Base-by-base conservation (phyloP, 2,329 filamentous ascomycete genomes). In the Drechslera avenae region DNA sequence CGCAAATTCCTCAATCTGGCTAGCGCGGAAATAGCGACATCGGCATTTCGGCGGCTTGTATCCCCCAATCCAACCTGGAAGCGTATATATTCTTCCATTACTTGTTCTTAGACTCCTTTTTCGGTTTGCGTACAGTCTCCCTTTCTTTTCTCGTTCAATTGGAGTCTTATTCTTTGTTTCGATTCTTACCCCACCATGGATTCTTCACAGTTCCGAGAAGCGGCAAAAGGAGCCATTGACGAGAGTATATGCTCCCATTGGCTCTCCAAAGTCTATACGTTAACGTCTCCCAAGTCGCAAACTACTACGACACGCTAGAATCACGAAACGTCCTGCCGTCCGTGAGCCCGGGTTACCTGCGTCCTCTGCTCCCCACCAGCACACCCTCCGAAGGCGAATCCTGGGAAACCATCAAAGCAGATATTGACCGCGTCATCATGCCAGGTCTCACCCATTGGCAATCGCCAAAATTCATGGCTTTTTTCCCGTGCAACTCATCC, bases 401-500 rank as follows among this genome's bases (percentile, higher is more conserved):
- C 68, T 96, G 92, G 90, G 76, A 80, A 17, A 79, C 84, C 44
- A 97, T 97, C 67, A 89, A 91, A 64, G 81, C 84, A 50, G 93
- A 97, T 70, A 86, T 97, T 43, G 87, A 92, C 63, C 77, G 82
- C 36, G 90, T 94, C 71, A 96, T 97, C 68, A 85, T 96, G 70
- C 93, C 93, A 0, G 93, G 93, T 5, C 80, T 97, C 46, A 97
- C 93, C 0, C 93, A 97, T 76, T 97, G 93, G 91, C 88, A 96
- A 71, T 90, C 87, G 2, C 93, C 71, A 26, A 91, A 93, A 69
- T 97, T 96, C 81, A 90, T 97, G 84, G 93, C 93, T 36, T 97
- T 95, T 80, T 97, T 94, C 76, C 89, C 93, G 1, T 90, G 90
- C 41, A 86, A 85, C 18, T 86, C 87, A 45, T 90, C 88, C 30